phyloP scores from a whole-genome alignment of 164 flowering plant species.

The Dillenia turbinata region DNA sequence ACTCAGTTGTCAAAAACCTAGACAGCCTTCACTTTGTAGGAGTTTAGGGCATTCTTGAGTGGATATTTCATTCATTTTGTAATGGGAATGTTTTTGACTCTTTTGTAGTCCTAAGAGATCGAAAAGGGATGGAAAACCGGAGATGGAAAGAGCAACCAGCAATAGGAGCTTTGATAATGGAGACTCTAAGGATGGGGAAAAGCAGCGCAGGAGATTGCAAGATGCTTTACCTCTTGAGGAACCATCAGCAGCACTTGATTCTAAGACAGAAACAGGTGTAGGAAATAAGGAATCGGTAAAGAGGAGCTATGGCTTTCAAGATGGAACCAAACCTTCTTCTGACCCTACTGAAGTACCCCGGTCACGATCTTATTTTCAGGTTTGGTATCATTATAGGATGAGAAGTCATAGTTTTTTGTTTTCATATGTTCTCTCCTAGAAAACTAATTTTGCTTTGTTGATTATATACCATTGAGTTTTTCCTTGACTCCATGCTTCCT shows the following conservation, averaged over 20 bases:
- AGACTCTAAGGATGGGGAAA: conserved; percentile 30
- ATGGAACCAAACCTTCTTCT: conserved; percentile 30
- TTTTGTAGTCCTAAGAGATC: conserved; percentile 65
- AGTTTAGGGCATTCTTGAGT: neutral
- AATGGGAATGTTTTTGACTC: neutral
- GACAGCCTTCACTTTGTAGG: neutral
- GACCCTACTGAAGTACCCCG: conserved; percentile 45
- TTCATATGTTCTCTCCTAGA: neutral
- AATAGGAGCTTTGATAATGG: conserved; percentile 24
- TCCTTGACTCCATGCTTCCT: too few relatives aligned
- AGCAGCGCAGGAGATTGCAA: conserved; percentile 40
- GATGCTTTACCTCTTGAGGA: conserved; percentile 61
- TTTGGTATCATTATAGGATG: conserved; percentile 14
- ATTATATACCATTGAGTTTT: neutral
- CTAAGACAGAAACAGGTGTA: conserved; percentile 28
- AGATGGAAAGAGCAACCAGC: conserved; percentile 40
- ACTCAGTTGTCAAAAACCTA: neutral
- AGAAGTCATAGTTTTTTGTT: neutral
- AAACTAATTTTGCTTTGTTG: neutral
- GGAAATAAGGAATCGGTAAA: conserved; percentile 30
- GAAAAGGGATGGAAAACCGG: conserved; percentile 68
- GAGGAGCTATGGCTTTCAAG: conserved; percentile 26
- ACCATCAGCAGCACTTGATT: conserved; percentile 26
- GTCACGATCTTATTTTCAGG: conserved; percentile 64
- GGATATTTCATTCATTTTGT: neutral